phyloP scores from a whole-genome alignment of 2,329 filamentous ascomycete genomes.

The Plectosphaerella cucumerina region DNA sequence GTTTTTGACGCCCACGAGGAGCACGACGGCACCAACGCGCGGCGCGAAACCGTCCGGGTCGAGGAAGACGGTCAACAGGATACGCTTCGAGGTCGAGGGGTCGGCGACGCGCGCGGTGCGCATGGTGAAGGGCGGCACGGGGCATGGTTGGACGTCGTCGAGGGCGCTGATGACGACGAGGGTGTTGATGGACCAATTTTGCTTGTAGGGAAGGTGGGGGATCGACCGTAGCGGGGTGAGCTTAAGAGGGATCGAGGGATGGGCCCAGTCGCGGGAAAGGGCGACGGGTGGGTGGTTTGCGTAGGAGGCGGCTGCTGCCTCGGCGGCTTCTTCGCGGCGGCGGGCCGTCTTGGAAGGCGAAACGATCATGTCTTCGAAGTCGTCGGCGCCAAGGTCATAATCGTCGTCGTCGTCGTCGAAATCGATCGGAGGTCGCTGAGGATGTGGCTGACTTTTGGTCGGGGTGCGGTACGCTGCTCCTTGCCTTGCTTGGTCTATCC shows the following conservation, averaged over 20 bases:
- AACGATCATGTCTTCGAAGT: slow-evolving; percentile 31
- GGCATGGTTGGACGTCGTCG: slow-evolving; percentile 42
- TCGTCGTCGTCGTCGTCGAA: slow-evolving; percentile 11
- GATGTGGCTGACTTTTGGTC: too few relatives aligned
- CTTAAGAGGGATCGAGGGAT: slow-evolving; percentile 40
- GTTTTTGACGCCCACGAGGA: slow-evolving; percentile 54
- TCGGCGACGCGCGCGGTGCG: slow-evolving; percentile 48
- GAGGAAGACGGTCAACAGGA: slow-evolving; percentile 51
- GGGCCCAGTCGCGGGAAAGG: slow-evolving; percentile 35
- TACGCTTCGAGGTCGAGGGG: slow-evolving; percentile 46
- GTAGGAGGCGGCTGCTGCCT: neutral
- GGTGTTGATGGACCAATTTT: slow-evolving; percentile 55
- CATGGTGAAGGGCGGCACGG: slow-evolving; percentile 45
- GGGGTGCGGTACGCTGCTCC: too few relatives aligned
- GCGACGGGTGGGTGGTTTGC: slow-evolving; percentile 20
- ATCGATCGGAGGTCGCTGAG: neutral
- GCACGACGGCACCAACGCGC: slow-evolving; percentile 40
- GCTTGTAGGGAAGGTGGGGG: slow-evolving; percentile 48
- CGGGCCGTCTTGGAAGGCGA: slow-evolving; percentile 7
- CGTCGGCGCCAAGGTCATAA: slow-evolving; percentile 15
- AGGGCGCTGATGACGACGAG: slow-evolving; percentile 46
- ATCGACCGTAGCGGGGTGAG: slow-evolving; percentile 47
- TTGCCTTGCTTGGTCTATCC: too few relatives aligned
- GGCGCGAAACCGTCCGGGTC: slow-evolving; percentile 46
- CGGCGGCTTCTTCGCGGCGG: slow-evolving; percentile 8